Conservation (phyloP, 2,329 filamentous ascomycete species). For the Ophiostoma novo-ulmi region DNA sequence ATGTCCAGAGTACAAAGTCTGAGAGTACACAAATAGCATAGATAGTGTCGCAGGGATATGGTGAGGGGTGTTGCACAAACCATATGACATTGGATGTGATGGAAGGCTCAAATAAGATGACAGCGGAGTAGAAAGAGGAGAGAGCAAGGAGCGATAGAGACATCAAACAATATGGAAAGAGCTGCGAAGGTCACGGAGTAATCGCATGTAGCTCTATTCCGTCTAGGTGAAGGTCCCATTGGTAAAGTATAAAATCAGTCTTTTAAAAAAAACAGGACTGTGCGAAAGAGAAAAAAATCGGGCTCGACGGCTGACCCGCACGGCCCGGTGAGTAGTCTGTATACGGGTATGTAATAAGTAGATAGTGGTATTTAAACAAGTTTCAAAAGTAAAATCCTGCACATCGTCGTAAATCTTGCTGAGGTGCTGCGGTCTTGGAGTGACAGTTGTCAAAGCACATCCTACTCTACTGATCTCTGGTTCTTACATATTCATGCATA, state of each 20-base stretch:
- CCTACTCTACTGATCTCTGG: constrained; percentile 1
- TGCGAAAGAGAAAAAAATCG: neutral
- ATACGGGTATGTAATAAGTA: neutral
- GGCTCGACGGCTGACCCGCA: constrained; percentile 15
- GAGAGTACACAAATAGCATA: neutral
- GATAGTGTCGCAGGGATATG: neutral
- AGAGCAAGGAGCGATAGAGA: neutral
- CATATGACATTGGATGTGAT: neutral
- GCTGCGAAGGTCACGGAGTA: neutral
- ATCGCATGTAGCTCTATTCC: neutral
- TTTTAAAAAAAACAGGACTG: neutral
- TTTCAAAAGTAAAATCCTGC: no score
- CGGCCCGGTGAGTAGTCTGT: constrained; percentile 12
- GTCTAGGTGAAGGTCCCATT: neutral
- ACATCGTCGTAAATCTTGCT: neutral
- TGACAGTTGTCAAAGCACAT: neutral
- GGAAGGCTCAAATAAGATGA: neutral
- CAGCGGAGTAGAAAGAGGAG: neutral
- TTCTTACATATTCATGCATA: constrained; percentile 12
- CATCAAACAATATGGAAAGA: neutral
- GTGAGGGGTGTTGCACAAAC: neutral
- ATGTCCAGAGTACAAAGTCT: neutral
- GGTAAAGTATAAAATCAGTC: neutral
- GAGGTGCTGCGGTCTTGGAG: neutral
- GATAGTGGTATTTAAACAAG: neutral